phyloP scores from a whole-genome alignment of 768 basidiomycete species.

The Boletus subparvulus region DNA sequence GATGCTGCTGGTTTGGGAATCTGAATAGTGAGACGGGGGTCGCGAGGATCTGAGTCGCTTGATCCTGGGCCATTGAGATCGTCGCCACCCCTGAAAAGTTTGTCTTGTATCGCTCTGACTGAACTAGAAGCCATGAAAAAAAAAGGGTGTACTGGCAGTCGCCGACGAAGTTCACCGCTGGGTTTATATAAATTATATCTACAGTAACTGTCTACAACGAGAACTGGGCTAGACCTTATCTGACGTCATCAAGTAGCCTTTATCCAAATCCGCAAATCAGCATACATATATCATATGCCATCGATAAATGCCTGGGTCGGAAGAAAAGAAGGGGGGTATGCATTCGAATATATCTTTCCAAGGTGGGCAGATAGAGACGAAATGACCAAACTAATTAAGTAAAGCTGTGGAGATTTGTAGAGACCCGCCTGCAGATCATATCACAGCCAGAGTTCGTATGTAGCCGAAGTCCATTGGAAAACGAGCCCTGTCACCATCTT shows the following conservation, averaged over 20 bases:
- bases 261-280: conserved; percentile 7
- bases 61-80: conserved; percentile 19
- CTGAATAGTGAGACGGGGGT: conserved; percentile 56
- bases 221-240: conserved; percentile 5
- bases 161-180: not conserved
- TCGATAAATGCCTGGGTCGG: not conserved
- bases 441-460: conserved; percentile 19
- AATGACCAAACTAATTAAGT: conserved; percentile 21
- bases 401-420: conserved; percentile 9
- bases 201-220: not conserved
- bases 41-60: conserved; percentile 29
- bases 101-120: conserved; percentile 68
- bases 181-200: conserved; percentile 8
- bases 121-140: conserved; percentile 44
- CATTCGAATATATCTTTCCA: conserved; percentile 16
- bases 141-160: conserved; percentile 3
- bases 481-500: conserved; percentile 27
- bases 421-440: conserved; percentile 35
- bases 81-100: conserved; percentile 57
- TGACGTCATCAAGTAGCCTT: conserved; percentile 22
- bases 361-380: conserved; percentile 8
- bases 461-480: conserved; percentile 13
- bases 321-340: conserved; percentile 22
- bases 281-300: not conserved
- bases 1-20: conserved; percentile 56